phyloP scores from a whole-genome alignment of 306 rosid genomes.

The barrel medic (Medicago truncatula) region DNA sequence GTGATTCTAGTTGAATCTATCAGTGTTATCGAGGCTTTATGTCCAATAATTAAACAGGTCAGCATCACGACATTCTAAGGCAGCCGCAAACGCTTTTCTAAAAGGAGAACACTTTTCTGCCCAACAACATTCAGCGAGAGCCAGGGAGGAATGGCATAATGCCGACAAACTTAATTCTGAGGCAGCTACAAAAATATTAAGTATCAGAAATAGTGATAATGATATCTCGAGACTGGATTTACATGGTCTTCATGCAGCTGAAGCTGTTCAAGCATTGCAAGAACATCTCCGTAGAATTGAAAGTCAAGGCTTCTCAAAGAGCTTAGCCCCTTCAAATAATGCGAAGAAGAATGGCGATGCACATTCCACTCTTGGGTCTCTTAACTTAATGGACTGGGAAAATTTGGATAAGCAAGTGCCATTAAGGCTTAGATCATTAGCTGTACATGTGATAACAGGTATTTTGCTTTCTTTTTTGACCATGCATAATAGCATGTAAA shows the following conservation, averaged over 20 bases:
- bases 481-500: not conserved
- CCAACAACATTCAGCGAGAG: conserved; percentile 68
- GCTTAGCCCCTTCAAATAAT: conserved; percentile 51
- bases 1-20: not conserved
- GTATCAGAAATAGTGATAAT: conserved; percentile 65
- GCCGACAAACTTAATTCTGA: conserved; percentile 71
- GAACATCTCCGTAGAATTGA: conserved; percentile 67
- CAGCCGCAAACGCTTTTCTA: conserved; percentile 70
- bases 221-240: conserved; percentile 75
- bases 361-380: conserved; percentile 51
- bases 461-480: conserved; percentile 29
- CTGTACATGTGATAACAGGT: conserved; percentile 88
- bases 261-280: conserved; percentile 75
- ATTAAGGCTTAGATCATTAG: conserved; percentile 54
- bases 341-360: conserved; percentile 39
- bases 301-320: conserved; percentile 50
- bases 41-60: conserved; percentile 56
- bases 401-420: conserved; percentile 51
- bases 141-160: conserved; percentile 61
- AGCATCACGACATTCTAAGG: conserved; percentile 78
- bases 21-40: not conserved
- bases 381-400: conserved; percentile 42
- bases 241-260: conserved; percentile 93
- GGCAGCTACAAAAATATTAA: conserved; percentile 78
- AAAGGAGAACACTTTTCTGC: conserved; percentile 82